These are phyloP conservation scores for Trichoderma harzianum DNA, from an alignment of 2,329 filamentous ascomycete species.

Conservation along the genomic window DNA sequence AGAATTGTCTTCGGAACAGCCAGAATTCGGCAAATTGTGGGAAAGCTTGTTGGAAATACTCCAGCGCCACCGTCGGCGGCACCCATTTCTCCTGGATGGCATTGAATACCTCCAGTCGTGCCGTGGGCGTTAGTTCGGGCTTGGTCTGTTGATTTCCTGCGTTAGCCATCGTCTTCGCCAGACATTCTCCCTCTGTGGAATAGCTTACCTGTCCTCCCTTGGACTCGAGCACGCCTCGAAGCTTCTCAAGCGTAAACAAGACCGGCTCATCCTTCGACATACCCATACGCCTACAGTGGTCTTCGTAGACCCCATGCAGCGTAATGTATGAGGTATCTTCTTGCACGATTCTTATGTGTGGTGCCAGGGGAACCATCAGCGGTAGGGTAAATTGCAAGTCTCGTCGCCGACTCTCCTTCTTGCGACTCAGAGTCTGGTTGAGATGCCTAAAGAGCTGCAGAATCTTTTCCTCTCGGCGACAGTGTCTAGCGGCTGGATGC, in stretches of 20 bases:
- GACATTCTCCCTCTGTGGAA: neutral
- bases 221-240: constrained; percentile 70
- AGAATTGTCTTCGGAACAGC: constrained; percentile 96
- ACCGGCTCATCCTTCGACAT: constrained; percentile 95
- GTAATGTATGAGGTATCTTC: constrained; percentile 94
- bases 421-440: constrained; percentile 85
- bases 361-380: constrained; percentile 90
- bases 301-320: constrained; percentile 91
- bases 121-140: constrained; percentile 65
- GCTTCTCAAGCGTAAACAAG: constrained; percentile 91
- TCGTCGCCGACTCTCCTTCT: constrained; percentile 90
- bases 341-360: constrained; percentile 91
- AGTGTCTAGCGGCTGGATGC: constrained; percentile 88
- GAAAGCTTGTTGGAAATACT: constrained; percentile 87
- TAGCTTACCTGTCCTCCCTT: constrained; percentile 54
- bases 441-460: constrained; percentile 96
- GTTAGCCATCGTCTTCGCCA: constrained; percentile 17
- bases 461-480: constrained; percentile 89
- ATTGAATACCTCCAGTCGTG: constrained; percentile 86
- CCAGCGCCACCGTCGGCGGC: constrained; percentile 72
- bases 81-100: constrained; percentile 95
- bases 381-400: constrained; percentile 96
- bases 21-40: constrained; percentile 92
- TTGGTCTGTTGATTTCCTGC: constrained; percentile 51
- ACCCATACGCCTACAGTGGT: constrained; percentile 82